Evolutionary conservation across 1,139 yeast genomes (phyloP).

Genomic region (Saccharomyces hybrid): DNA sequence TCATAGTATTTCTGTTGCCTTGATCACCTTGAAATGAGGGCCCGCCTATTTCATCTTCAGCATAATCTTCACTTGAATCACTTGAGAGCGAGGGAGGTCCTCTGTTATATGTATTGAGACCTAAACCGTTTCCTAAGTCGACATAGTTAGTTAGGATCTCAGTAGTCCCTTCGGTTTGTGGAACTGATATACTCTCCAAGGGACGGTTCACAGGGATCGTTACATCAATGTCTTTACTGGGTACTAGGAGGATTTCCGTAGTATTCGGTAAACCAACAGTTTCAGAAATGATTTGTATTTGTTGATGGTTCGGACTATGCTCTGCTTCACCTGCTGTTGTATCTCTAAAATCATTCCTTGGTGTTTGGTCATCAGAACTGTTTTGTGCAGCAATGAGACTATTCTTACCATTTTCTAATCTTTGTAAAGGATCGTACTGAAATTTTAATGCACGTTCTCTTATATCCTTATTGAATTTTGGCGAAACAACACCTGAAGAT

Average conservation of each 20-base stretch:
- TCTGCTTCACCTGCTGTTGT: neutral
- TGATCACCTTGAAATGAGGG: slow-evolving; percentile 9
- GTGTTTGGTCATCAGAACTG: slow-evolving; percentile 1
- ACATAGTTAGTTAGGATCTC: slow-evolving; percentile 12
- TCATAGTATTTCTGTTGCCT: slow-evolving; percentile 12
- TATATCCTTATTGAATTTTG: slow-evolving; percentile 26
- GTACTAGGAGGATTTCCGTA: neutral
- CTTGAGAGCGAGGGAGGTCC: slow-evolving; percentile 31
- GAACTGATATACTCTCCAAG: neutral
- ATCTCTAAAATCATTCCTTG: slow-evolving; percentile 3
- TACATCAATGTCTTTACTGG: neutral
- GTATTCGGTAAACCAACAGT: neutral
- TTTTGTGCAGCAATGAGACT: neutral
- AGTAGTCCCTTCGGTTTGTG: neutral
- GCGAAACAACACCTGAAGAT: slow-evolving; percentile 31
- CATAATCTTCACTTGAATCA: slow-evolving; percentile 19
- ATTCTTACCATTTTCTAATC: neutral
- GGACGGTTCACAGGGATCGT: neutral
- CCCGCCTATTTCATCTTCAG: slow-evolving; percentile 7
- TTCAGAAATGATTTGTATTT: neutral
- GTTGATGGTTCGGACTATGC: neutral
- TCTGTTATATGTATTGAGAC: slow-evolving; percentile 24
- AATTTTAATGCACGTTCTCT: slow-evolving; percentile 9
- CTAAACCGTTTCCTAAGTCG: slow-evolving; percentile 32
- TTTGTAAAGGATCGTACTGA: slow-evolving; percentile 1